Evolutionary conservation across 225 moss, liverwort and hornwort genomes (phyloP).

Genomic region (Physcomitrellopsis africana): DNA sequence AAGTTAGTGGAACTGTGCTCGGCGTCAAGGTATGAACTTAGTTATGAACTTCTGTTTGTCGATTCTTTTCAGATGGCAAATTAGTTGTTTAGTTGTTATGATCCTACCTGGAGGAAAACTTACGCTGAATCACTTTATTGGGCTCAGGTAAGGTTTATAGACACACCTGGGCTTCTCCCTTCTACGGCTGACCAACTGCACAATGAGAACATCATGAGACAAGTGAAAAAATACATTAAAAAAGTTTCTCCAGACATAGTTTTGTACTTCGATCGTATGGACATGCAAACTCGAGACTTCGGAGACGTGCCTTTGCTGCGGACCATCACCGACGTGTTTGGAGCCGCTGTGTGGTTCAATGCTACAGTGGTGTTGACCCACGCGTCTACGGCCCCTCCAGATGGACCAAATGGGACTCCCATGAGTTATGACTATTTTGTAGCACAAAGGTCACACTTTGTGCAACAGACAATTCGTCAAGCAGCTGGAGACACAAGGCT

Average conservation of each 20-base stretch:
- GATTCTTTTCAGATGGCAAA: not conserved
- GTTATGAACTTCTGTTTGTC: not conserved
- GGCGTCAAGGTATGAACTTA: constrained; percentile 54
- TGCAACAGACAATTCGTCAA: constrained; percentile 41
- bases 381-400: constrained; percentile 40
- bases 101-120: constrained; percentile 3
- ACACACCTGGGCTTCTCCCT: constrained; percentile 38
- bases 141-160: constrained; percentile 38
- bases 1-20: constrained; percentile 67
- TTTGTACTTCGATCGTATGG: constrained; percentile 46
- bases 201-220: constrained; percentile 38
- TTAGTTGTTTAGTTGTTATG: not conserved
- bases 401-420: constrained; percentile 39
- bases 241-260: constrained; percentile 41
- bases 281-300: constrained; percentile 40
- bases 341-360: constrained; percentile 46
- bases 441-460: constrained; percentile 33
- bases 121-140: not conserved
- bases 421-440: constrained; percentile 40
- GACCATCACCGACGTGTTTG: constrained; percentile 44
- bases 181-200: constrained; percentile 35
- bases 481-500: constrained; percentile 40
- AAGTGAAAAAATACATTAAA: constrained; percentile 38
- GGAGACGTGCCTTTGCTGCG: constrained; percentile 40
- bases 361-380: constrained; percentile 44